phyloP scores from a whole-genome alignment of 1,284 basidiomycete genomes.

The Schizophyllum commune region DNA sequence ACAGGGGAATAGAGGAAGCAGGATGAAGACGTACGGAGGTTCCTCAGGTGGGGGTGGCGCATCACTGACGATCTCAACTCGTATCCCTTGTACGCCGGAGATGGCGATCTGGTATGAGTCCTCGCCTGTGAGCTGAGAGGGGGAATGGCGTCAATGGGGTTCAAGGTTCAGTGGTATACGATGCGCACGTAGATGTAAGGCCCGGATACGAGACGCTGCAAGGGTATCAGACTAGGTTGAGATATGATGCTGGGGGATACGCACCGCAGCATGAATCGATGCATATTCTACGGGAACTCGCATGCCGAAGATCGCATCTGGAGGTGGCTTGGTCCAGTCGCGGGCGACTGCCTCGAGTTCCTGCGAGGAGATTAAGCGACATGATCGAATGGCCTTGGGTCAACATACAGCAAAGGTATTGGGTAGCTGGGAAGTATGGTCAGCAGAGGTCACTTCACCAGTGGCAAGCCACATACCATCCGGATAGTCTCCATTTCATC shows the following conservation, averaged over 20 bases:
- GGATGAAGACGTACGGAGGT: conserved; percentile 53
- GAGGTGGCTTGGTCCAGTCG: conserved; percentile 77
- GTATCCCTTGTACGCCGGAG: conserved; percentile 67
- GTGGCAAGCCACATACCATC: conserved; percentile 39
- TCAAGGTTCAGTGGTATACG: not conserved
- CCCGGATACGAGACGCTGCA: conserved; percentile 64
- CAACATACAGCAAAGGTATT: conserved; percentile 43
- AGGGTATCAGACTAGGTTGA: conserved; percentile 3
- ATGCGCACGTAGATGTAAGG: conserved; percentile 68
- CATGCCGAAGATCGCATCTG: conserved; percentile 61
- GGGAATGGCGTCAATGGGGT: conserved; percentile 10
- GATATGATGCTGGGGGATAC: conserved; percentile 17
- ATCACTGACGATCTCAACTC: conserved; percentile 77
- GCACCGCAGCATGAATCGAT: conserved; percentile 69
- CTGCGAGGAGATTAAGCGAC: conserved; percentile 27
- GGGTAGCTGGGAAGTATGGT: conserved; percentile 42
- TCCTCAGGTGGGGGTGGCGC: conserved; percentile 72
- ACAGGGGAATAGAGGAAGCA: conserved; percentile 4
- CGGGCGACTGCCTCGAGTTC: conserved; percentile 70
- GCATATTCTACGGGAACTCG: conserved; percentile 78
- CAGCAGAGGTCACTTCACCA: not conserved
- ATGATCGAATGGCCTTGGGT: not conserved
- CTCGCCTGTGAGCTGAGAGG: conserved; percentile 59
- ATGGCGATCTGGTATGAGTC: conserved; percentile 79
- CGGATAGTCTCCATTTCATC: conserved; percentile 77